A percentile compares a stretch with the other conserved stretches of the same genome.
Evolutionary conservation across 768 basidiomycete species (phyloP).

Genomic region (Ephemerocybe angulata): DNA sequence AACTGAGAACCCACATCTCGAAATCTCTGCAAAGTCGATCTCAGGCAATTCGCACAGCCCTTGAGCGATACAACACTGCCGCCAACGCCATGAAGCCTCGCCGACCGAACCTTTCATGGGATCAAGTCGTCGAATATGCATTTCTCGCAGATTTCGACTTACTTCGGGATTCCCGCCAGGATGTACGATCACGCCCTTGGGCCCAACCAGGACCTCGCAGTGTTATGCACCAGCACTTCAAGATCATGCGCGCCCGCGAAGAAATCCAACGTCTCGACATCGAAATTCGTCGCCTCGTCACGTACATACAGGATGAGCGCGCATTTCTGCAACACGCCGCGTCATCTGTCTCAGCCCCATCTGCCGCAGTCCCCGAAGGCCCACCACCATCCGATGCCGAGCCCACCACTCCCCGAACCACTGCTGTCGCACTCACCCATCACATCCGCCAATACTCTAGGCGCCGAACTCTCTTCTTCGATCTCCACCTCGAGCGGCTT

Average conservation of each 20-base stretch:
- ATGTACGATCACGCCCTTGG: constrained; percentile 16
- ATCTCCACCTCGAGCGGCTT: too few species aligned
- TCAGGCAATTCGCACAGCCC: constrained; percentile 1
- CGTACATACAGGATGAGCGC: constrained; percentile 13
- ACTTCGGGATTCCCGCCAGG: constrained; percentile 15
- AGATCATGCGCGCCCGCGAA: constrained; percentile 13
- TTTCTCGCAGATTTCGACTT: constrained; percentile 24
- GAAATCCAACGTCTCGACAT: constrained; percentile 16
- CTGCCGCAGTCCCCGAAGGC: too few species aligned
- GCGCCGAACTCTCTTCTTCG: too few species aligned
- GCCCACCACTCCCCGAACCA: too few species aligned
- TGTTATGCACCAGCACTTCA: constrained; percentile 17
- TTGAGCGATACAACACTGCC: constrained; percentile 1
- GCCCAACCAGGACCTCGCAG: constrained; percentile 12
- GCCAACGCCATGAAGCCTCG: background rate
- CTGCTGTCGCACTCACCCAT: too few species aligned
- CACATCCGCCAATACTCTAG: too few species aligned
- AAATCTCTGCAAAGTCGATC: background rate
- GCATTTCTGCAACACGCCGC: too few species aligned
- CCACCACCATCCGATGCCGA: too few species aligned
- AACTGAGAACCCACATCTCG: background rate
- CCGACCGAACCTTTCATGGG: constrained; percentile 2
- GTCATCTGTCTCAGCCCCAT: too few species aligned
- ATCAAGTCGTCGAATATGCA: constrained; percentile 14
- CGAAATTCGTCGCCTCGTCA: constrained; percentile 13